These are phyloP conservation scores for Phanerodontia chrysosporium DNA, from an alignment of 768 basidiomycete species.

Conservation along the genomic window DNA sequence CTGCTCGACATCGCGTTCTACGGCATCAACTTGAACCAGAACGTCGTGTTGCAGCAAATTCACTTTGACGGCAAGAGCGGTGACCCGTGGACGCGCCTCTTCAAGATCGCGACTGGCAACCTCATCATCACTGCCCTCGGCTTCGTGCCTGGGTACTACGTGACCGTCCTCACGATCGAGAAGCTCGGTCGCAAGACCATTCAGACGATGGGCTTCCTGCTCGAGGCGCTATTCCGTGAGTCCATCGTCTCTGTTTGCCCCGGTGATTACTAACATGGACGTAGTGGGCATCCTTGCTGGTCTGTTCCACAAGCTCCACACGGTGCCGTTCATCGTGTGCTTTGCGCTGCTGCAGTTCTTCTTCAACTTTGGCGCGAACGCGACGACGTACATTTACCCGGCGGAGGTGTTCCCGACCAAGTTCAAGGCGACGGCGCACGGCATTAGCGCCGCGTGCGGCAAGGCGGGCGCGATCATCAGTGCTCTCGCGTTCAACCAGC, in stretches of 20 bases:
- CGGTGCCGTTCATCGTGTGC: constrained; percentile 60
- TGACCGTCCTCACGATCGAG: constrained; percentile 64
- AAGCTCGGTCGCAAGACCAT: constrained; percentile 70
- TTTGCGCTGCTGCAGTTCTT: constrained; percentile 45
- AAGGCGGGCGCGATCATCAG: constrained; percentile 78
- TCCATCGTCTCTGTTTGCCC: neutral
- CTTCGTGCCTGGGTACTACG: constrained; percentile 78
- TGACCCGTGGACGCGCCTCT: constrained; percentile 59
- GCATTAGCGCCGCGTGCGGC: constrained; percentile 67
- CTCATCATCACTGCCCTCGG: constrained; percentile 72
- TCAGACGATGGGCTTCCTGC: constrained; percentile 70
- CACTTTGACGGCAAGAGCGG: constrained; percentile 59
- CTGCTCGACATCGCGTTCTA: constrained; percentile 77
- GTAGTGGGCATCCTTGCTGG: constrained; percentile 67
- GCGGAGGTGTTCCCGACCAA: constrained; percentile 73
- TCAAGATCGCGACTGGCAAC: constrained; percentile 62
- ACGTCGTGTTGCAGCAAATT: constrained; percentile 71
- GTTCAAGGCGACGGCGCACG: constrained; percentile 70
- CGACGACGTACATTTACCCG: constrained; percentile 5
- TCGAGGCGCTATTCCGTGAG: constrained; percentile 62
- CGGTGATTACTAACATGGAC: neutral
- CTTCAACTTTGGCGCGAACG: constrained; percentile 9
- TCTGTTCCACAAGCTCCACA: constrained; percentile 52
- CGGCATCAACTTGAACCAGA: constrained; percentile 73
- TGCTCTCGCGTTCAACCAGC: constrained; percentile 65